Conservation (phyloP, 305 asterid genomes). For the Nicotiana rustica region DNA sequence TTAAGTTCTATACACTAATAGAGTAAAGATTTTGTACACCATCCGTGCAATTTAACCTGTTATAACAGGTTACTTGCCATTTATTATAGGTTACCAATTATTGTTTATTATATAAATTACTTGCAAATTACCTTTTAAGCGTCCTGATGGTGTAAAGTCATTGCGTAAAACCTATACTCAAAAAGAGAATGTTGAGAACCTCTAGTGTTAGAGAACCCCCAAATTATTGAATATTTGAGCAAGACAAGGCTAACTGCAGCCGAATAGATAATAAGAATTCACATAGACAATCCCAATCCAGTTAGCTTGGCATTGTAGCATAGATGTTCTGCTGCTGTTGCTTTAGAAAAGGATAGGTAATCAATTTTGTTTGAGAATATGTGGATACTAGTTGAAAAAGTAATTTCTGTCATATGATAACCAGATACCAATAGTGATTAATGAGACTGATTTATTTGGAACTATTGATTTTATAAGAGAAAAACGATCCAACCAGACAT, state of each 20-base stretch:
- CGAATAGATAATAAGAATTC: background rate
- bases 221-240: slow-evolving; percentile 20
- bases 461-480: background rate
- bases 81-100: too few relatives aligned
- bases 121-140: too few relatives aligned
- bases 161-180: too few relatives aligned
- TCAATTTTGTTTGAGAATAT: slow-evolving; percentile 21
- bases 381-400: background rate
- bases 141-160: too few relatives aligned
- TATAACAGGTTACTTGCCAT: too few relatives aligned
- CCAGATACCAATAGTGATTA: background rate
- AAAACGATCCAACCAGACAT: background rate
- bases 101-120: too few relatives aligned
- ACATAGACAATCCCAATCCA: background rate
- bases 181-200: background rate
- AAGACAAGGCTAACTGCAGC: background rate
- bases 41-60: too few relatives aligned
- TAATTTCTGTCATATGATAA: slow-evolving; percentile 11
- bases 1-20: too few relatives aligned
- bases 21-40: too few relatives aligned
- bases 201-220: background rate
- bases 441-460: slow-evolving; percentile 3
- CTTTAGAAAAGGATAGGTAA: background rate
- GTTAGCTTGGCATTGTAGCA: background rate
- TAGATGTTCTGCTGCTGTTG: background rate